Evolutionary conservation across 352 stramenopile genomes (phyloP), one percentile per base, ranked within the genome.

Genomic region (Pythium phragmiticola): DNA sequence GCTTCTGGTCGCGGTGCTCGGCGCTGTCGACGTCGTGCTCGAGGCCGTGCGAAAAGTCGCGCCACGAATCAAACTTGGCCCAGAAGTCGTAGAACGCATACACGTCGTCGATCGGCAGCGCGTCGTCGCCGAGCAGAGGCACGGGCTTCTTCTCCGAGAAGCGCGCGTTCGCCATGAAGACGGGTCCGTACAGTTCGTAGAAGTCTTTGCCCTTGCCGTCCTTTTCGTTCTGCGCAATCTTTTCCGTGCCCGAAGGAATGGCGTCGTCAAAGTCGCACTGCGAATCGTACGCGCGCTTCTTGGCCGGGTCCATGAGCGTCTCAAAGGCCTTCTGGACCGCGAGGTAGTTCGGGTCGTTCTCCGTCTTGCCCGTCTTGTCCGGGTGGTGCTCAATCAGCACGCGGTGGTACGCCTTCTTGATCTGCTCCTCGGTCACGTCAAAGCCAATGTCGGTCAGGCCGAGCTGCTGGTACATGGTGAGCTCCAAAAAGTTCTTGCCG

Each of bases 11-110:
- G 51, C 85, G 85, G 74, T 90, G 81, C 63, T 94, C 85, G 23
- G 82, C 85, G 55, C 76, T 89, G 52, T 94, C 85, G 13, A 94
- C 85, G 63, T 94, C 85, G 75, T 94, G 85, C 72, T 94, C 85
- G 51, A 84, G 81, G 68, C 90, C 81, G 71, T 94, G 85, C 50
- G 82, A 80, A 47, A 94, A 94, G 59, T 92, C 82, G 43, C 85
- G 83, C 85, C 85, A 94, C 66, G 85, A 94, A 53, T 92, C 83
- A 49, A 91, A 91, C 68, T 93, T 94, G 80, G 84, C 75, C 82
- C 88, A 97, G 72, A 97, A 96, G 73, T 96, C 86, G 76, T 96
- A 97, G 67, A 96, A 91, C 6, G 73, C 65, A 58, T 88, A 88
- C 2, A 94, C 85, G 17, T 75, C 69, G 39, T 90, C 85, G 21